Evolutionary conservation across 768 basidiomycete genomes (phyloP).

Genomic region (Amanita jacksonii): DNA sequence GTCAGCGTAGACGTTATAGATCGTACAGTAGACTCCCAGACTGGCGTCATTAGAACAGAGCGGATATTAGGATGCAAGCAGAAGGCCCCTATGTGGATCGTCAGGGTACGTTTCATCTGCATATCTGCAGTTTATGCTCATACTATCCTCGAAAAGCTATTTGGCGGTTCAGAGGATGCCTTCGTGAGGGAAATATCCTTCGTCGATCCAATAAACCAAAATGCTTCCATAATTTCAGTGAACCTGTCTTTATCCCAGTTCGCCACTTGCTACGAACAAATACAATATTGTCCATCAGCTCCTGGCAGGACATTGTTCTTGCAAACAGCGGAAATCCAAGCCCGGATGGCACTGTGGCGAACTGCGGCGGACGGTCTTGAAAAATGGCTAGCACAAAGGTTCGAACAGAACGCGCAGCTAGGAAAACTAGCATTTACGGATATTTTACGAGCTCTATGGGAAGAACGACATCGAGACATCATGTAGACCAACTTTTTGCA

Average conservation of each 20-base stretch:
- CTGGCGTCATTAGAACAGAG: constrained; percentile 88
- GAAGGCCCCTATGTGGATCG: constrained; percentile 85
- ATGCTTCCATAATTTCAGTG: constrained; percentile 79
- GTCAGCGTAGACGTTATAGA: constrained; percentile 82
- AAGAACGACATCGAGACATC: constrained; percentile 41
- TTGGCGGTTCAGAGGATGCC: constrained; percentile 90
- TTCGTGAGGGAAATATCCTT: constrained; percentile 94
- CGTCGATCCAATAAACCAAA: constrained; percentile 74
- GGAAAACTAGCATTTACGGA: constrained; percentile 89
- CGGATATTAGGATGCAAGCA: constrained; percentile 87
- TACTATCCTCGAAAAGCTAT: constrained; percentile 42
- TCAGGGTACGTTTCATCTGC: constrained; percentile 52
- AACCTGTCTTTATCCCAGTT: constrained; percentile 95
- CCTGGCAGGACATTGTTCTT: constrained; percentile 58
- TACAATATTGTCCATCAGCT: constrained; percentile 73
- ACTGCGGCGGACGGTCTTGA: constrained; percentile 78
- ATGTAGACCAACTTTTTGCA: background rate
- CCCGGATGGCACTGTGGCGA: constrained; percentile 73
- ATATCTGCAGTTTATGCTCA: background rate
- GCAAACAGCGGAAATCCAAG: constrained; percentile 90
- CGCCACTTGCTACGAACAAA: constrained; percentile 84
- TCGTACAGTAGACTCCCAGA: constrained; percentile 71
- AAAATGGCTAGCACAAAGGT: constrained; percentile 77
- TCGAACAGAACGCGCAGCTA: constrained; percentile 84
- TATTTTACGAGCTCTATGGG: constrained; percentile 73